These are phyloP conservation scores for Pythium graminicola DNA, from an alignment of 352 stramenopile genomes.

Conservation along the genomic window DNA sequence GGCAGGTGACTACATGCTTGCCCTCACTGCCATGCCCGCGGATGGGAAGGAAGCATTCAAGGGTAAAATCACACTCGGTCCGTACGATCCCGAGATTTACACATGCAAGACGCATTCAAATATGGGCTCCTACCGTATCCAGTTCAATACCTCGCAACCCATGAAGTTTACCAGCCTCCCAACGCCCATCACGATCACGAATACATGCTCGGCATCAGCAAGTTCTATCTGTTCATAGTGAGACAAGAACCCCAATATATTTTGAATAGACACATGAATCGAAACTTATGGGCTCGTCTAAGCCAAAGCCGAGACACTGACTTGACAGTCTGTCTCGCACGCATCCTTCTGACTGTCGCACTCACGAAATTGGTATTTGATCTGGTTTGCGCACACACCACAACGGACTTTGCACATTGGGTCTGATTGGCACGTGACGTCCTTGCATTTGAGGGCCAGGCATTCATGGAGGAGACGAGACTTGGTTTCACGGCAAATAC, in stretches of 20 bases:
- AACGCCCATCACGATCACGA: background rate
- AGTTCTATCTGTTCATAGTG: conserved; percentile 11
- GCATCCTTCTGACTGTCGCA: conserved; percentile 3
- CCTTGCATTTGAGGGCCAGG: conserved; percentile 1
- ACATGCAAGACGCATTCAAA: conserved; percentile 5
- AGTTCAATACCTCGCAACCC: conserved; percentile 16
- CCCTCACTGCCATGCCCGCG: conserved; percentile 31
- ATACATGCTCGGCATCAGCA: background rate
- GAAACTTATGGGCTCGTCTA: no score
- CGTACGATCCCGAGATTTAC: conserved; percentile 21
- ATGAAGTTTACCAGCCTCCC: conserved; percentile 12
- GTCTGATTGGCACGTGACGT: conserved; percentile 7
- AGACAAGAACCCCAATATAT: background rate
- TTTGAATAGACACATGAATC: no score
- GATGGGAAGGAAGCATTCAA: conserved; percentile 21
- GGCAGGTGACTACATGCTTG: conserved; percentile 40
- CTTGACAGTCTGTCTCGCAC: conserved; percentile 4
- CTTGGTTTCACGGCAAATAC: conserved; percentile 2
- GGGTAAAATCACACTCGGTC: background rate
- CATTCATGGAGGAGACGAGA: background rate
- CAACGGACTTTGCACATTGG: conserved; percentile 13
- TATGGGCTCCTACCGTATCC: conserved; percentile 15
- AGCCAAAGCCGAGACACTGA: background rate
- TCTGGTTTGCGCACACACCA: conserved; percentile 13
- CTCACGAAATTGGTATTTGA: conserved; percentile 14